Evolutionary conservation across 1,284 basidiomycete genomes (phyloP).

Genomic region (Porogramme epimiltina): DNA sequence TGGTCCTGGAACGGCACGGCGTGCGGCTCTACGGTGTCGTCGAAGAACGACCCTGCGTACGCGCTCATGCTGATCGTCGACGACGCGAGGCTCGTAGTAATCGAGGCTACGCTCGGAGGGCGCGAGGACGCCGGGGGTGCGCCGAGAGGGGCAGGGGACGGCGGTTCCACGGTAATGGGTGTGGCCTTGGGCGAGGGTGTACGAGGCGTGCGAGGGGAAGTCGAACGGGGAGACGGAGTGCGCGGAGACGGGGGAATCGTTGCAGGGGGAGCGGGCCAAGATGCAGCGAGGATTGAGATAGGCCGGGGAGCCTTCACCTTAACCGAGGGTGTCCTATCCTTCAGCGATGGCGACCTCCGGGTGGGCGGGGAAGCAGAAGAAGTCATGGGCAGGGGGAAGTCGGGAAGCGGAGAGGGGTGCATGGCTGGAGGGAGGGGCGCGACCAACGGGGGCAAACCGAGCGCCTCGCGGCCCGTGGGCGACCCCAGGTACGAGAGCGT

Average conservation of each 20-base stretch:
- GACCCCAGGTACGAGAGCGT: conserved; percentile 49
- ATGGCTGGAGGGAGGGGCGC: conserved; percentile 5
- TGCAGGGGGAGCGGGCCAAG: conserved; percentile 35
- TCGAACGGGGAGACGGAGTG: conserved; percentile 9
- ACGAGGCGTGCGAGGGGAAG: conserved; percentile 1
- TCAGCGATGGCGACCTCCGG: not conserved
- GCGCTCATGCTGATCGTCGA: conserved; percentile 29
- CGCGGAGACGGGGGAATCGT: conserved; percentile 21
- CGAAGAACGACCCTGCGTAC: conserved; percentile 21
- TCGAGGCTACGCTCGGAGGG: conserved; percentile 20
- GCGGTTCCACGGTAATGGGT: conserved; percentile 18
- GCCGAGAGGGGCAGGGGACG: conserved; percentile 5
- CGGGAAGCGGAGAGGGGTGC: not conserved
- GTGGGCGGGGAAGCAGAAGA: not conserved
- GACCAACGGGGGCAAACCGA: conserved; percentile 20
- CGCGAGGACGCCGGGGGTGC: conserved; percentile 9
- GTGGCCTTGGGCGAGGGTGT: conserved; percentile 13
- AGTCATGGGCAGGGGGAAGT: not conserved
- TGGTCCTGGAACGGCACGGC: conserved; percentile 28
- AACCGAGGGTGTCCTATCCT: not conserved
- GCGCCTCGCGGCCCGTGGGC: conserved; percentile 32
- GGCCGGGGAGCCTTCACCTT: conserved; percentile 4
- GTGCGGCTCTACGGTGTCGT: conserved; percentile 22
- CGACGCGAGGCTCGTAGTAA: conserved; percentile 28
- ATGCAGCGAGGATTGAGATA: conserved; percentile 28